phyloP scores from a whole-genome alignment of 768 basidiomycete genomes.

The Daedaleopsis sinensis region DNA sequence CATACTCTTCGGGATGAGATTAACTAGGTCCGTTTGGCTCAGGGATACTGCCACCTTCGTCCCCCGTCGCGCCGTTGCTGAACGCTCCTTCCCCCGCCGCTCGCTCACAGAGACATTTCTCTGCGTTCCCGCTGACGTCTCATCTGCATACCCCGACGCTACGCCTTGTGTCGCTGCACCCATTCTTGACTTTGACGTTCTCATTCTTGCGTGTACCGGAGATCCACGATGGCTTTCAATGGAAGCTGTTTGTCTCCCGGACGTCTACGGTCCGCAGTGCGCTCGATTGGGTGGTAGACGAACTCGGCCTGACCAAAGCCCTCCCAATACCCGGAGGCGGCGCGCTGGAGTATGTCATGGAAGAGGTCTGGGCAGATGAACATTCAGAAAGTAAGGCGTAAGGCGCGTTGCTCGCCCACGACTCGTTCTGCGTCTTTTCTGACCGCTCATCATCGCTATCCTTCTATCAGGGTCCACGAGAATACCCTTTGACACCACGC shows the following conservation, averaged over 20 bases:
- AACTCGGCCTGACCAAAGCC: constrained; percentile 70
- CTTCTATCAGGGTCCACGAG: constrained; percentile 43
- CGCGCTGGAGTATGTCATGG: constrained; percentile 70
- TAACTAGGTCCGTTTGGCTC: constrained; percentile 15
- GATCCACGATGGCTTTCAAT: constrained; percentile 71
- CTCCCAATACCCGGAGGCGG: constrained; percentile 71
- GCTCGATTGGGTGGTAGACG: constrained; percentile 52
- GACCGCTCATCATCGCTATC: background rate
- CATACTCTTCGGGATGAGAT: background rate
- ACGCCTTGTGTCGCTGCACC: constrained; percentile 73
- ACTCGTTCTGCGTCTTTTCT: background rate
- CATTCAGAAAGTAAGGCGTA: constrained; percentile 53
- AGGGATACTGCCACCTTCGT: constrained; percentile 54
- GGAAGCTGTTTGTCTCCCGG: constrained; percentile 67
- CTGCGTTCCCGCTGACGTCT: constrained; percentile 67
- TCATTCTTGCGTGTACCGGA: constrained; percentile 73
- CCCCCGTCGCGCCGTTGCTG: constrained; percentile 56
- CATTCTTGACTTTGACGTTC: constrained; percentile 54
- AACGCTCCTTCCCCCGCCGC: constrained; percentile 40
- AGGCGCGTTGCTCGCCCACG: too few species aligned
- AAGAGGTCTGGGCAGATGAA: constrained; percentile 65
- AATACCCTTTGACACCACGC: constrained; percentile 43
- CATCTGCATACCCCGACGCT: constrained; percentile 68
- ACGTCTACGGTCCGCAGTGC: constrained; percentile 57
- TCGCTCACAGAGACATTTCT: constrained; percentile 56